Conservation (phyloP, 2,329 filamentous ascomycete genomes). For the Pleomassaria siparia region DNA sequence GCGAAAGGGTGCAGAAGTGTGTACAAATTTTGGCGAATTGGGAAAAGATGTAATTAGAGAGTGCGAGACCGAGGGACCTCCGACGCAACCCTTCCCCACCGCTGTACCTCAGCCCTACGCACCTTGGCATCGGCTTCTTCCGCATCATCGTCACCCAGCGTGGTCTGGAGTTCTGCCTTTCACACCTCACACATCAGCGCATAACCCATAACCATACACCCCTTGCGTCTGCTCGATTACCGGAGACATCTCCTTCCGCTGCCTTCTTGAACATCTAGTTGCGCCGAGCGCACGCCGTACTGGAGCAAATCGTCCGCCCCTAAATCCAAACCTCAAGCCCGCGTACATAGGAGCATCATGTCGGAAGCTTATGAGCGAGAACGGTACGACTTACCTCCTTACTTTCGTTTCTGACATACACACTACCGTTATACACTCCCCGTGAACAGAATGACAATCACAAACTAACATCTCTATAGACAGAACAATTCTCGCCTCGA, state of each 20-base stretch:
- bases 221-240: background rate
- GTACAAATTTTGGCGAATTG: too few relatives aligned
- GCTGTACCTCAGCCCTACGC: too few relatives aligned
- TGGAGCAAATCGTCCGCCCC: background rate
- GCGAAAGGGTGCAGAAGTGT: too few relatives aligned
- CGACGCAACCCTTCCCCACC: too few relatives aligned
- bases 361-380: constrained; percentile 62
- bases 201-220: background rate
- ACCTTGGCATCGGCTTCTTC: too few relatives aligned
- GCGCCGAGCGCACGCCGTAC: background rate
- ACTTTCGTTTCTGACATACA: constrained; percentile 1
- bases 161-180: background rate
- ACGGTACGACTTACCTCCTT: constrained; percentile 53
- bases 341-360: constrained; percentile 40
- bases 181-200: background rate
- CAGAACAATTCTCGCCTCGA: constrained; percentile 96
- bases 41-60: too few relatives aligned
- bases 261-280: background rate
- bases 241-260: background rate
- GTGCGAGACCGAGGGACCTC: too few relatives aligned
- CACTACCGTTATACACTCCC: background rate
- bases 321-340: too few relatives aligned
- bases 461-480: constrained; percentile 41
- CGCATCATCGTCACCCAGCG: too few relatives aligned
- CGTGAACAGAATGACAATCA: background rate